Base-by-base conservation (phyloP, 331 rosid species). In the Saraca asoca region DNA sequence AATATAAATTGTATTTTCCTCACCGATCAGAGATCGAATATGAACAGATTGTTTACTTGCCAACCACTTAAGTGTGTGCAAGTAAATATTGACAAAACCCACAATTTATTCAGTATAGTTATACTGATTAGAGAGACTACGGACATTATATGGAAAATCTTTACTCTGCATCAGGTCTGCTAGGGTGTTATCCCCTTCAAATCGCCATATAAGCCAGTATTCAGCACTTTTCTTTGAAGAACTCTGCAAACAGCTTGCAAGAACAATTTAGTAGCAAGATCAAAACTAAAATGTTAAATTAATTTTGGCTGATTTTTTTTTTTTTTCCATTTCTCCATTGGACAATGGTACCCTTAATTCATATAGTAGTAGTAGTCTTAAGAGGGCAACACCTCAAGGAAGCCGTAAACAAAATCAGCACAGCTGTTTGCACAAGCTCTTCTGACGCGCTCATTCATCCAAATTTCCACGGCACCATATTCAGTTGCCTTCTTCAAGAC, bases 361-460 rank as follows among this genome's bases (percentile, higher is more conserved):
- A 3, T 24, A 24, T 24, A 24, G 31, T 24, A 24, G 58, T 24
- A 24, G 31, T 24, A 24, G 31, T 24, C 31, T 24, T 24, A 24
- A 24, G 2, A 24, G 31, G 31, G 31, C 31, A 24, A 39, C 85
- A 91, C 96, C 98, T 93, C 98, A 68, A 81, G 91, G 75, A 93
- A 93, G 49, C 95, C 96, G 20, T 93, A 89, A 10, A 85, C 54
- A 58, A 89, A 93, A 81, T 87, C 88, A 50, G 98, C 98, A 75
- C 95, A 93, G 79, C 96, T 89, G 72, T 48, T 93, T 51, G 90
- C 90, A 75, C 98, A 93, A 70, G 96, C 96, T 82, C 98, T 83
- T 14, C 96, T 85, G 14, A 82, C 98, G 11, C 96, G 85, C 81
- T 93, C 98, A 5, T 93, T 93, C 98, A 93, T 93, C 98, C 98